These are phyloP conservation scores for Castanopsis chinensis DNA, from an alignment of 306 rosid species.

Conservation along the genomic window DNA sequence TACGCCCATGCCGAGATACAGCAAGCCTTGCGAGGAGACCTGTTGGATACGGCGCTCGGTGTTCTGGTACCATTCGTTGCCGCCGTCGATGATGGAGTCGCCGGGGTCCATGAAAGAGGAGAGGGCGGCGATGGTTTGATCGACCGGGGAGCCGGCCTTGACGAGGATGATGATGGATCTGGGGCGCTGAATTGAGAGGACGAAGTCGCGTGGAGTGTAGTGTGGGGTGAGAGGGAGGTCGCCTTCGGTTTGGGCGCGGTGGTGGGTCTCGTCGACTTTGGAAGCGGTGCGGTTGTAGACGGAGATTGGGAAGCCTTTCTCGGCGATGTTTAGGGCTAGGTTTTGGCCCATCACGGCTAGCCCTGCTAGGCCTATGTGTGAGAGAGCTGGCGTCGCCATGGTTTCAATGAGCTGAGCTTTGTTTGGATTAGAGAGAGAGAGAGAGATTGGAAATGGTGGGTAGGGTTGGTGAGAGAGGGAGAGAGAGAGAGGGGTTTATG, in stretches of 20 bases:
- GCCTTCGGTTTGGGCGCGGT: slow-evolving; percentile 72
- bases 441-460: background rate
- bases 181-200: slow-evolving; percentile 79
- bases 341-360: slow-evolving; percentile 99
- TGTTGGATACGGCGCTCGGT: slow-evolving; percentile 71
- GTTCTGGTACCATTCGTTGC: slow-evolving; percentile 92
- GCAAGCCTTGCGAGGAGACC: slow-evolving; percentile 40
- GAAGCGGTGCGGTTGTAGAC: slow-evolving; percentile 88
- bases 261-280: slow-evolving; percentile 85
- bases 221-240: slow-evolving; percentile 67
- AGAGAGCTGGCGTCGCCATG: slow-evolving; percentile 39
- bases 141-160: slow-evolving; percentile 91
- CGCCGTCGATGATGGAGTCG: slow-evolving; percentile 83
- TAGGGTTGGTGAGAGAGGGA: background rate
- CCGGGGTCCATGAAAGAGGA: slow-evolving; percentile 80
- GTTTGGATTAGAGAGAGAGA: background rate
- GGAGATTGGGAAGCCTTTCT: slow-evolving; percentile 93
- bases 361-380: slow-evolving; percentile 90
- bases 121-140: slow-evolving; percentile 79
- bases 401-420: slow-evolving; percentile 49
- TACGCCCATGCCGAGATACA: slow-evolving; percentile 90
- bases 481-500: background rate
- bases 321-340: slow-evolving; percentile 93
- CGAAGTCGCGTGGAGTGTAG: slow-evolving; percentile 73
- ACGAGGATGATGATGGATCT: slow-evolving; percentile 91